phyloP scores from a whole-genome alignment of 257 asterid species.

The Primulina eburnea region DNA sequence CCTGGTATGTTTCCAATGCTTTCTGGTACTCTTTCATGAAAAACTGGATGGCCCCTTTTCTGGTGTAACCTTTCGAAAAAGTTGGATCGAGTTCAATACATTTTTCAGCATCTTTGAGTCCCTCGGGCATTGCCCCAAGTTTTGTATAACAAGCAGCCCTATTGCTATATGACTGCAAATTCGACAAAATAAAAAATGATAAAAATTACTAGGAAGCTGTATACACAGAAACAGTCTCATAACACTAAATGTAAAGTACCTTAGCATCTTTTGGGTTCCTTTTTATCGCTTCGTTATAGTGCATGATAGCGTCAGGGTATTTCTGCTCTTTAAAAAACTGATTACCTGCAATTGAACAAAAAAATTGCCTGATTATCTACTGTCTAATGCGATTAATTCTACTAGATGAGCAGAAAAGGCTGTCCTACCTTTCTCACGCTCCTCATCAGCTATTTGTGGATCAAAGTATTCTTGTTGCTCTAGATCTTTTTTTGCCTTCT shows the following conservation, averaged over 20 bases:
- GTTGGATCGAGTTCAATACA: slow-evolving; percentile 90
- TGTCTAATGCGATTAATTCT: not conserved
- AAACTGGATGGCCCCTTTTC: slow-evolving; percentile 86
- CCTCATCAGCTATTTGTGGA: slow-evolving; percentile 88
- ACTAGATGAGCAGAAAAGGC: not conserved
- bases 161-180: slow-evolving; percentile 75
- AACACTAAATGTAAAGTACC: slow-evolving; percentile 30
- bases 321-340: slow-evolving; percentile 79
- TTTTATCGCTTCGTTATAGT: slow-evolving; percentile 72
- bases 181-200: slow-evolving; percentile 1
- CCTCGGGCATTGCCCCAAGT: slow-evolving; percentile 93
- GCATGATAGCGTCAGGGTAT: slow-evolving; percentile 86
- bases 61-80: slow-evolving; percentile 75
- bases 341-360: slow-evolving; percentile 46
- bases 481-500: slow-evolving; percentile 86
- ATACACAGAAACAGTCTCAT: not conserved
- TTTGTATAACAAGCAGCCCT: slow-evolving; percentile 93
- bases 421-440: slow-evolving; percentile 85
- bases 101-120: slow-evolving; percentile 86
- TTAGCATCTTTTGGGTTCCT: slow-evolving; percentile 80
- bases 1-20: slow-evolving; percentile 87
- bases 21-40: slow-evolving; percentile 92
- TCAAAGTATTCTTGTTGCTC: slow-evolving; percentile 85
- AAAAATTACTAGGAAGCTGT: not conserved
- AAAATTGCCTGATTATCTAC: not conserved